Percentiles rank a stretch among this genome's conserved stretches.
phyloP scores from a whole-genome alignment of 179 eudicot species.

The Spinacia oleracea region DNA sequence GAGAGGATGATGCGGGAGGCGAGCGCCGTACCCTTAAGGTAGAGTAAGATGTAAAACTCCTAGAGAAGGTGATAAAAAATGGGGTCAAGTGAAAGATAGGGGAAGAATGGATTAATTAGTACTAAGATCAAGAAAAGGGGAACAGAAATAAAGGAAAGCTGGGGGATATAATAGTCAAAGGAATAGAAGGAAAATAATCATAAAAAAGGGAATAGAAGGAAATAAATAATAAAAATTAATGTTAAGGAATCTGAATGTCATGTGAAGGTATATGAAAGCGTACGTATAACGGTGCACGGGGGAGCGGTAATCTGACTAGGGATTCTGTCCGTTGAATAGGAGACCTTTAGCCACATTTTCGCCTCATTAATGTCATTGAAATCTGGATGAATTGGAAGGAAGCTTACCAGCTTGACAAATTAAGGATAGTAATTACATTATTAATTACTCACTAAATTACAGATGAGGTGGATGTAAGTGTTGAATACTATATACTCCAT shows the following conservation, averaged over 20 bases:
- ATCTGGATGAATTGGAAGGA: conserved; percentile 23
- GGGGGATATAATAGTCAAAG: conserved; percentile 34
- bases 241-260: conserved; percentile 16
- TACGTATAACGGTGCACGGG: conserved; percentile 32
- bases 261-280: conserved; percentile 21
- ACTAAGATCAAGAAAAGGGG: conserved; percentile 41
- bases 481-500: too few species aligned
- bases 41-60: background rate
- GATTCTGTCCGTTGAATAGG: conserved; percentile 55
- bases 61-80: conserved; percentile 1
- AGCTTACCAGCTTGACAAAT: conserved; percentile 3
- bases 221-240: conserved; percentile 16
- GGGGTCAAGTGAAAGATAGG: conserved; percentile 18
- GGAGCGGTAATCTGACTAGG: conserved; percentile 33
- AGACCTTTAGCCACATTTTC: conserved; percentile 49
- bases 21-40: background rate
- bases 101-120: conserved; percentile 6
- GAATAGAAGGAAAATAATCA: conserved; percentile 31
- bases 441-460: too few species aligned
- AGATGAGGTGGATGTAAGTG: background rate
- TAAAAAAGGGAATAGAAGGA: conserved; percentile 39
- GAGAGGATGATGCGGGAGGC: background rate
- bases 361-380: conserved; percentile 33
- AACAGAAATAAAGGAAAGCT: conserved; percentile 60
- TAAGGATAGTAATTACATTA: background rate